phyloP scores from a whole-genome alignment of 2,329 filamentous ascomycete species.

The Exophiala sideris region DNA sequence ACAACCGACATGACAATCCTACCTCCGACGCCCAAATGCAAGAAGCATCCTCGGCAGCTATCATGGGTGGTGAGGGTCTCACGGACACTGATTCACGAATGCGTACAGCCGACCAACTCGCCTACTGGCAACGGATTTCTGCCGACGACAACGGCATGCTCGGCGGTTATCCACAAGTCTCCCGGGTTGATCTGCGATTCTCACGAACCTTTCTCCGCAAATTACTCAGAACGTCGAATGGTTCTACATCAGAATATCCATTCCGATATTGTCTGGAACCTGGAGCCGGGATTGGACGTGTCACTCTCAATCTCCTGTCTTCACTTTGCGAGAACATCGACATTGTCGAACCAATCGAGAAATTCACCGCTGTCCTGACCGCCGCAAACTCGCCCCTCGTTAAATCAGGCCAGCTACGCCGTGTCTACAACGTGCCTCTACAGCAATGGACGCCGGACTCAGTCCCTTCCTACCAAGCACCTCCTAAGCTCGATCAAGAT shows the following conservation, averaged over 20 bases:
- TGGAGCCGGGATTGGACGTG: slow-evolving; percentile 72
- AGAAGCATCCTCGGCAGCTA: too few species aligned
- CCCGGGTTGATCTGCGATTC: slow-evolving; percentile 67
- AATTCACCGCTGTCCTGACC: slow-evolving; percentile 67
- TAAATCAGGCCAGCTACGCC: slow-evolving; percentile 10
- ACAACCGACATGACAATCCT: too few species aligned
- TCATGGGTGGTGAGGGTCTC: too few species aligned
- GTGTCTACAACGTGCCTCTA: slow-evolving; percentile 19
- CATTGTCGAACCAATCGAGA: slow-evolving; percentile 77
- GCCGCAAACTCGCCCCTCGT: slow-evolving; percentile 23
- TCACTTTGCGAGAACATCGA: slow-evolving; percentile 70
- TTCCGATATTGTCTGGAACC: slow-evolving; percentile 50
- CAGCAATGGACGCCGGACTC: slow-evolving; percentile 16
- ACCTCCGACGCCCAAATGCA: too few species aligned
- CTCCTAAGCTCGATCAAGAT: neutral
- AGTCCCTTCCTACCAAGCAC: slow-evolving; percentile 8
- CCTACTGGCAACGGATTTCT: slow-evolving; percentile 39
- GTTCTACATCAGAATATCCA: neutral
- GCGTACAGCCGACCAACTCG: slow-evolving; percentile 35
- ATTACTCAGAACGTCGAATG: slow-evolving; percentile 35
- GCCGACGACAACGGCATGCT: slow-evolving; percentile 69
- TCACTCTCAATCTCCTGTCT: slow-evolving; percentile 74
- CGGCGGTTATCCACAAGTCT: slow-evolving; percentile 67
- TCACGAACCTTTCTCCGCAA: slow-evolving; percentile 68
- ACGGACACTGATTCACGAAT: slow-evolving; percentile 32